Conservation (phyloP, 202 grass and related monocot genomes). For the Schoenoplectus triqueter region DNA sequence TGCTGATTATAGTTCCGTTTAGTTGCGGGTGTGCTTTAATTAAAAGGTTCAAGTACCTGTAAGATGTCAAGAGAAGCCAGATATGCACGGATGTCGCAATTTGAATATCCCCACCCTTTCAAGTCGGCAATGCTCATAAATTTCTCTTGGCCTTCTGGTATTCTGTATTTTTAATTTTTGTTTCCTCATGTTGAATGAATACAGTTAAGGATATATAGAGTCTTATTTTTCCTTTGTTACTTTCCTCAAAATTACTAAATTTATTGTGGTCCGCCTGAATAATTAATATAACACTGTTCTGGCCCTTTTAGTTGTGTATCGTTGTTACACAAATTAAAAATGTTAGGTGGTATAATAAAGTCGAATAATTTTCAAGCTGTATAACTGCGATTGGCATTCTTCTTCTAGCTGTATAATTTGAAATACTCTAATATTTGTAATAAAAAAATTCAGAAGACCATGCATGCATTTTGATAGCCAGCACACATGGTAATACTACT, state of each 20-base stretch:
- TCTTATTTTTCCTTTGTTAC: background rate
- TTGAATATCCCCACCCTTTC: slow-evolving; percentile 67
- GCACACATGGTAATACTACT: background rate
- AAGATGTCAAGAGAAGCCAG: slow-evolving; percentile 74
- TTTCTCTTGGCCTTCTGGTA: slow-evolving; percentile 62
- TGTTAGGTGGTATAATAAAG: slow-evolving; percentile 10
- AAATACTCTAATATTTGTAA: background rate
- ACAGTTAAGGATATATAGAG: background rate
- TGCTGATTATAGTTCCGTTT: background rate
- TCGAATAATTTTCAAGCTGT: background rate
- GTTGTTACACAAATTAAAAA: background rate
- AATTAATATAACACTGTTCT: background rate
- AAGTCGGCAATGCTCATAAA: slow-evolving; percentile 69
- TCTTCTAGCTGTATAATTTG: background rate
- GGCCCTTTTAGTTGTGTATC: background rate
- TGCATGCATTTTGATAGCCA: background rate
- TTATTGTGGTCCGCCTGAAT: background rate
- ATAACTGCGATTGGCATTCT: background rate
- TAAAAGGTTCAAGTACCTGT: slow-evolving; percentile 46
- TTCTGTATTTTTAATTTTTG: slow-evolving; percentile 32
- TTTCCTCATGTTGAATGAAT: background rate
- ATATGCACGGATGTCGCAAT: slow-evolving; percentile 72
- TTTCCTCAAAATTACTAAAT: background rate
- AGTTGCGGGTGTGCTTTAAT: background rate
- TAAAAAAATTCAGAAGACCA: background rate